These are phyloP conservation scores for Ensete glaucum DNA, from an alignment of 176 grass and related monocot species.

Conservation along the genomic window DNA sequence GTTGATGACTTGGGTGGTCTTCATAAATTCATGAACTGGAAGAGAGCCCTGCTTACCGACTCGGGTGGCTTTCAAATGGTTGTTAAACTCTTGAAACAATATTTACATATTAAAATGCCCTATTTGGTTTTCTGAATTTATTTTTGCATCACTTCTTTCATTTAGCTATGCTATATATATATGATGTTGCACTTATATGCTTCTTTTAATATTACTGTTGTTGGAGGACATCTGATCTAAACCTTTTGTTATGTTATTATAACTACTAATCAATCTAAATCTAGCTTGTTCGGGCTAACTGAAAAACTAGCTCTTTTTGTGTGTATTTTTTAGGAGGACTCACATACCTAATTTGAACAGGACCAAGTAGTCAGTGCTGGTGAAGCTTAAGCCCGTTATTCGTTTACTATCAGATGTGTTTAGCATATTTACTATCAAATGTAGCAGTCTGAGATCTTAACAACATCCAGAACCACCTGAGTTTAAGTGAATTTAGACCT, in stretches of 20 bases:
- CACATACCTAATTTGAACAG: neutral
- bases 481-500: neutral
- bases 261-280: neutral
- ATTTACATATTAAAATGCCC: slow-evolving; percentile 15
- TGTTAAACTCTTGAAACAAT: slow-evolving; percentile 18
- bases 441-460: neutral
- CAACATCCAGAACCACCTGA: neutral
- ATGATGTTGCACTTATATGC: neutral
- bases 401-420: neutral
- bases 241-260: no score
- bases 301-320: neutral
- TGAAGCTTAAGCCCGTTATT: neutral
- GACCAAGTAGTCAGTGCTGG: neutral
- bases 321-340: neutral
- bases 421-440: neutral
- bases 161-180: neutral
- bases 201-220: neutral
- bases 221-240: no score
- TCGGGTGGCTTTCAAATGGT: slow-evolving; percentile 99
- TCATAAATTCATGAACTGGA: slow-evolving; percentile 99
- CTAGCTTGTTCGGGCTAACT: neutral
- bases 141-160: neutral
- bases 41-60: slow-evolving; percentile 88
- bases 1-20: slow-evolving; percentile 91
- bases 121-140: neutral